phyloP scores from a whole-genome alignment of 345 rosid species.

The Euphorbia pulcherrima region DNA sequence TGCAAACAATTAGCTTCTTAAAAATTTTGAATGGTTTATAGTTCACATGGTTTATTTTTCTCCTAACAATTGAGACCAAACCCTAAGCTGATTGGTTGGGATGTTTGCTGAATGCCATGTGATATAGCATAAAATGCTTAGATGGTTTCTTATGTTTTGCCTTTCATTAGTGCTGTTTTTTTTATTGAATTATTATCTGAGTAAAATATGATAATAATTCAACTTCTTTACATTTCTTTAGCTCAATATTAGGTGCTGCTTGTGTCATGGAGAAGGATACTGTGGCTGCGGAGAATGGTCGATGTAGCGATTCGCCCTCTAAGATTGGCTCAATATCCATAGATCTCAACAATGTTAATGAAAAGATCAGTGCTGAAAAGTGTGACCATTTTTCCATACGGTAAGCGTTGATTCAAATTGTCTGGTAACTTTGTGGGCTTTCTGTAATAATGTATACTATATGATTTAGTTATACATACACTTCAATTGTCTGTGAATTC shows the following conservation, averaged over 20 bases:
- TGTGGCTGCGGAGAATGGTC: conserved; percentile 32
- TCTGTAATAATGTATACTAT: neutral
- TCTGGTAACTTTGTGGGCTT: neutral
- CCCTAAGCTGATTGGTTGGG: conserved; percentile 20
- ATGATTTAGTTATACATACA: neutral
- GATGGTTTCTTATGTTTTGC: conserved; percentile 14
- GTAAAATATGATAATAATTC: conserved; percentile 15
- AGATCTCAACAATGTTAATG: conserved; percentile 40
- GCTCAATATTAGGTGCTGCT: conserved; percentile 17
- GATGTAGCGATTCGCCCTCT: conserved; percentile 36
- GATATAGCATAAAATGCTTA: conserved; percentile 13
- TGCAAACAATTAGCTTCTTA: conserved; percentile 1
- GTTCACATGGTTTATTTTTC: conserved; percentile 7
- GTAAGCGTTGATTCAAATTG: conserved; percentile 36
- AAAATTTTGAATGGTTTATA: neutral
- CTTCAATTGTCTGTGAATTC: neutral
- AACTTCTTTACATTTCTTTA: conserved; percentile 10
- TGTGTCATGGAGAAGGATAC: conserved; percentile 25
- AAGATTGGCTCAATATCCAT: conserved; percentile 55
- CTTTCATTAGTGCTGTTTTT: neutral
- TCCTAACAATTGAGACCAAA: conserved; percentile 4
- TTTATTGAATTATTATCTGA: neutral
- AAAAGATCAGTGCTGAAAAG: conserved; percentile 31
- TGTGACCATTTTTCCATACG: conserved; percentile 73
- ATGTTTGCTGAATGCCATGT: conserved; percentile 14